Conservation (phyloP, 371 early-diverging fungal species). For the Syncephalastrum monosporum region DNA sequence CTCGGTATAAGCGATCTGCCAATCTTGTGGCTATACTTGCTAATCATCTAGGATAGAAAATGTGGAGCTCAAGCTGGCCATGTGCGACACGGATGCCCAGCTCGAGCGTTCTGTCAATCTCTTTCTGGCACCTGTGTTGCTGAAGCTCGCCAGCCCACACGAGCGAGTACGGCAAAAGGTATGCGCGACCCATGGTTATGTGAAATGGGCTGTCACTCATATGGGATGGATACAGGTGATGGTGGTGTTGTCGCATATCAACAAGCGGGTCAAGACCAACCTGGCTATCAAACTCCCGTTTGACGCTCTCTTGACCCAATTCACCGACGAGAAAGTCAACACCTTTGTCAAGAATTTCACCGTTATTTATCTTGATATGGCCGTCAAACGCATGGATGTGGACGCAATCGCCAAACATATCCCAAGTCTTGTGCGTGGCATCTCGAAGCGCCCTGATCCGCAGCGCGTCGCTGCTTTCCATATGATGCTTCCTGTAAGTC, state of each 20-base stretch:
- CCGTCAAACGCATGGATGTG: slow-evolving; percentile 44
- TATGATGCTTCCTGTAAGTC: slow-evolving; percentile 62
- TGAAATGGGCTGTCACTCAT: neutral
- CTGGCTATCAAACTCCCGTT: slow-evolving; percentile 63
- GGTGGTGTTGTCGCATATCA: slow-evolving; percentile 77
- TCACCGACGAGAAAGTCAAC: slow-evolving; percentile 34
- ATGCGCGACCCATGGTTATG: neutral
- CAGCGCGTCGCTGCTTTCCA: slow-evolving; percentile 66
- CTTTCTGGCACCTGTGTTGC: slow-evolving; percentile 75
- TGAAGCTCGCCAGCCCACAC: slow-evolving; percentile 67
- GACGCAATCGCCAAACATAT: slow-evolving; percentile 44
- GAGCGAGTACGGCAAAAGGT: slow-evolving; percentile 53
- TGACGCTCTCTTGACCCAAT: slow-evolving; percentile 53
- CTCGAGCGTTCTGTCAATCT: slow-evolving; percentile 67
- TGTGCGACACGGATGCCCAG: slow-evolving; percentile 74
- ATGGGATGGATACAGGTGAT: slow-evolving; percentile 53
- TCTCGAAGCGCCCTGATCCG: slow-evolving; percentile 51
- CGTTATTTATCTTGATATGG: slow-evolving; percentile 77
- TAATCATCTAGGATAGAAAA: slow-evolving; percentile 50
- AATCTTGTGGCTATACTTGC: neutral
- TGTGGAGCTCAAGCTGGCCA: slow-evolving; percentile 85
- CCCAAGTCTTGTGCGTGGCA: slow-evolving; percentile 58
- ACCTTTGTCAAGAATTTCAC: slow-evolving; percentile 69
- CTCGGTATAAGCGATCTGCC: slow-evolving; percentile 23
- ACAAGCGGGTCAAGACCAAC: slow-evolving; percentile 72